Evolutionary conservation across 2,329 filamentous ascomycete genomes (phyloP), one percentile per base, ranked within the genome.

Genomic region (Parastagonospora nodorum): DNA sequence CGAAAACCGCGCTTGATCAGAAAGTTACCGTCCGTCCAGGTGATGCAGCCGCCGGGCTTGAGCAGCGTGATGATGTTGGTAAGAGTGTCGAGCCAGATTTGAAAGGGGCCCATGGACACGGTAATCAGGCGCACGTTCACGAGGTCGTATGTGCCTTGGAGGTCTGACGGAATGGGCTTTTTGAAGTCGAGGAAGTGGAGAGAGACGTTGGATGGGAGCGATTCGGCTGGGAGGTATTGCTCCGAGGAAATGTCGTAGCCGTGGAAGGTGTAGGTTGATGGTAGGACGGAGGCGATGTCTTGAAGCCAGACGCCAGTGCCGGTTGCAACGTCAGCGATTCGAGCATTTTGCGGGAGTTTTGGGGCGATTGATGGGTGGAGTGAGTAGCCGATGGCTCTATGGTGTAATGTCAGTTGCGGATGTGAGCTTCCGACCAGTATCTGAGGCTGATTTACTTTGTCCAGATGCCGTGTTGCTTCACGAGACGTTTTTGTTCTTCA

Each of bases 11-110:
- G 38, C 2, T 61, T 53, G 5, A 55, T 48, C 15, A 64, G 50
- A 50, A 69, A 67, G 44, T 69, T 53, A 33, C 65, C 61, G 40
- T 71, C 68, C n/a, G 62, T 66, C 67, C 67, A 69, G 28, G 53
- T 46, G 12, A 71, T 57, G 2, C 55, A 60, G 5, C 67, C 68
- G 7, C 64, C 64, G 0, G 67, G 68, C 38, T 71, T 71, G 11
- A 71, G 53, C 16, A 71, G 45, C 3, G 55, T 52, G 11, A 65
- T 42, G 0, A 70, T 41, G 36, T 71, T 68, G 2, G 19, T 35
- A 0, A 70, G 57, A 0, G 66, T 64, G 0, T 38, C 27, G 10
- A 57, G 49, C 66, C 67, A 71, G 12, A 64, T 57, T 9, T 42
- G 52, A 0, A 46, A 12, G 6, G 50, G 42, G 16, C 66, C 66